These are phyloP conservation scores for Rhodotorula taiwanensis DNA, from an alignment of 768 basidiomycete species.

Conservation along the genomic window DNA sequence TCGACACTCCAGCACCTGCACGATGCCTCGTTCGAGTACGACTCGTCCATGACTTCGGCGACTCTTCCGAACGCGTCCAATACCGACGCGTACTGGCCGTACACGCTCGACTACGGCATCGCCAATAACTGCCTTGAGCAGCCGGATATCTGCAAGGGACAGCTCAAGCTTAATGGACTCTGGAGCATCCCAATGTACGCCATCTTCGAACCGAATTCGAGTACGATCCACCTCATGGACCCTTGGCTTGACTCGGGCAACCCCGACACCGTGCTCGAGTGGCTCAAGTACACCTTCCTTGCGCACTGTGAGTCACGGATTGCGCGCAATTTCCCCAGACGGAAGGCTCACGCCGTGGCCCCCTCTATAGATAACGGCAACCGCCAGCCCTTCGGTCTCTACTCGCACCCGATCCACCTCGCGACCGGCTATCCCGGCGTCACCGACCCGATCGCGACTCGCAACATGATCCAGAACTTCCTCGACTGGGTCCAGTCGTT, in stretches of 20 bases:
- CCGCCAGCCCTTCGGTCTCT: constrained; percentile 71
- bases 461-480: constrained; percentile 70
- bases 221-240: constrained; percentile 62
- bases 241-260: constrained; percentile 56
- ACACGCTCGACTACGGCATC: constrained; percentile 71
- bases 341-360: background rate
- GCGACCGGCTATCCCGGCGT: constrained; percentile 53
- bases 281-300: constrained; percentile 68
- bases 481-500: constrained; percentile 73
- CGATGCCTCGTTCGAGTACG: constrained; percentile 60
- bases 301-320: constrained; percentile 51
- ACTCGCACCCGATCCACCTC: constrained; percentile 66
- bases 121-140: constrained; percentile 66
- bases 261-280: constrained; percentile 47
- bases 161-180: constrained; percentile 65
- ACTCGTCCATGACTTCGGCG: constrained; percentile 58
- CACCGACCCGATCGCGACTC: constrained; percentile 51
- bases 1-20: constrained; percentile 59
- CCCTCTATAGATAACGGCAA: constrained; percentile 54
- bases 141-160: constrained; percentile 56
- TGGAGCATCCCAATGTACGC: constrained; percentile 68
- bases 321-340: no score
- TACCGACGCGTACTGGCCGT: constrained; percentile 77
- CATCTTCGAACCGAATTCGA: background rate
- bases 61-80: constrained; percentile 59